Evolutionary conservation across 306 rosid species (phyloP), one percentile per base, ranked within the genome.

Genomic region (Lagenaria siceraria): DNA sequence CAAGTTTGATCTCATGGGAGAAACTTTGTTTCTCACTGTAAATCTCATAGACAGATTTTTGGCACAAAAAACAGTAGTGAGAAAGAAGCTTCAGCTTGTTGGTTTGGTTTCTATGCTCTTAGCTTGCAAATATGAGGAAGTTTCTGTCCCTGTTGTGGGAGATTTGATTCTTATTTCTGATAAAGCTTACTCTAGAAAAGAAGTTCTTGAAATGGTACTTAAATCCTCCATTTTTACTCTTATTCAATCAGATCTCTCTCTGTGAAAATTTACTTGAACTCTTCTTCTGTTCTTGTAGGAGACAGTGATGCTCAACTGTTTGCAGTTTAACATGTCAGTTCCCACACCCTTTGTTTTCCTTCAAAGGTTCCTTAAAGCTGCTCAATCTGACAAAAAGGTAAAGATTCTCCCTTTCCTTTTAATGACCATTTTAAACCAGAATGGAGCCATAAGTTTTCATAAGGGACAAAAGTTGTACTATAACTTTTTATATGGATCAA

Each of bases 41-140:
- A 96, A 90, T 77, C 83, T 96, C 0, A 92, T 92, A 72, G 98
- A 96, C 71, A 85, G 99, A 83, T 96, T 92, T 80, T 84, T 96
- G 82, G 87, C 85, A 29, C 84, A 85, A 74, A 86, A 87, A 53
- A 71, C 84, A 25, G 88, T 92, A 7, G 83, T 89, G 25, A 90
- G 99, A 82, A 96, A 88, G 91, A 92, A 96, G 79, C 99, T 96
- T 83, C 99, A 96, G 81, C 78, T 96, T 86, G 98, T 96, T 76
- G 99, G 99, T 9, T 77, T 96, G 84, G 99, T 96, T 79, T 96
- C 98, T 42, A 89, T 96, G 99, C 99, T 96, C 55, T 83, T 96
- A 81, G 99, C 99, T 22, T 96, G 99, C 89, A 96, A 96, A 66
- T 96, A 96, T 64, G 99, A 96, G 80, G 99, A 96, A 71, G 99